Evolutionary conservation across 2,329 filamentous ascomycete species (phyloP).

Genomic region (Talaromyces sp.): DNA sequence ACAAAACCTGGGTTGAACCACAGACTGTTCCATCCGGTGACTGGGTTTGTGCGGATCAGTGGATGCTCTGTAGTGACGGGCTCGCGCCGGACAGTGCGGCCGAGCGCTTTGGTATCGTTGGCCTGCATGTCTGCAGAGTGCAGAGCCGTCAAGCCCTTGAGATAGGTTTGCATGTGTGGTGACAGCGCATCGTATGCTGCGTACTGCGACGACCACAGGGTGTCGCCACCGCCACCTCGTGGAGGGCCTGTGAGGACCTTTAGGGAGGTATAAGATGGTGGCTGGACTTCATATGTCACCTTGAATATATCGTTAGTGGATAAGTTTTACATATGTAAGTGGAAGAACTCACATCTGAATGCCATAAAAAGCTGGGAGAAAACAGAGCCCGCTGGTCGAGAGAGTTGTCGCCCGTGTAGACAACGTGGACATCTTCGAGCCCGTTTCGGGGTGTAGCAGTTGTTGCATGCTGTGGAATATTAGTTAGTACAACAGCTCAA

Average conservation of each 20-base stretch:
- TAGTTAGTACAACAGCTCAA: constrained; percentile 7
- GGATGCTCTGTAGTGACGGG: constrained; percentile 54
- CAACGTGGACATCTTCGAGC: constrained; percentile 53
- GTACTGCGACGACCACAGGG: constrained; percentile 55
- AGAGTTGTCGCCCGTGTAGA: constrained; percentile 50
- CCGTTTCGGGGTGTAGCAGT: constrained; percentile 48
- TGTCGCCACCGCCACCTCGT: constrained; percentile 52
- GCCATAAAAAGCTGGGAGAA: constrained; percentile 52
- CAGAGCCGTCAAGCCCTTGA: constrained; percentile 52
- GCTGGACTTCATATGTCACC: constrained; percentile 55
- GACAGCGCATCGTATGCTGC: constrained; percentile 55
- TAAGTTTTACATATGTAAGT: neutral
- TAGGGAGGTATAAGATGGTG: constrained; percentile 53
- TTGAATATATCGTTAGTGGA: constrained; percentile 16
- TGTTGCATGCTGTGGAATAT: constrained; percentile 42
- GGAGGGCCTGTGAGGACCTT: constrained; percentile 52
- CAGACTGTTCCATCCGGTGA: constrained; percentile 58
- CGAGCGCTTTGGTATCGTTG: constrained; percentile 44
- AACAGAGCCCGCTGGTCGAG: constrained; percentile 52
- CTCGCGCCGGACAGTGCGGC: constrained; percentile 49
- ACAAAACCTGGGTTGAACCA: constrained; percentile 58
- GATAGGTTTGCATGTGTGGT: constrained; percentile 52
- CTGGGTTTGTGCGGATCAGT: constrained; percentile 55
- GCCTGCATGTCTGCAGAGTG: constrained; percentile 54
- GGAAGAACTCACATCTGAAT: constrained; percentile 43